phyloP scores from a whole-genome alignment of 768 basidiomycete genomes.

The Psilocybe cyanescens region DNA sequence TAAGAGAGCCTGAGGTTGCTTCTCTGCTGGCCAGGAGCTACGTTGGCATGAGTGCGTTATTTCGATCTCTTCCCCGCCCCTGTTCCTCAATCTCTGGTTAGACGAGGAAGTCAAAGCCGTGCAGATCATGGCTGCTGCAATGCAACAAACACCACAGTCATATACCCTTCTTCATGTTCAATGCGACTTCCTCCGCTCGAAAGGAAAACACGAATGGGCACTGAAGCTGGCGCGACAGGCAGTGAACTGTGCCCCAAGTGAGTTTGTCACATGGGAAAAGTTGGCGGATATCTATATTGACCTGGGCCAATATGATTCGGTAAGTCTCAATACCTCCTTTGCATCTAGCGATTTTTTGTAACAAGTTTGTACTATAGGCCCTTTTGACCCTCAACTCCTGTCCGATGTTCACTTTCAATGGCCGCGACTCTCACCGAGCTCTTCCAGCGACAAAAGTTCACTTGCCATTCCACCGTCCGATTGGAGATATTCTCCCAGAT shows the following conservation, averaged over 20 bases:
- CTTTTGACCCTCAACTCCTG: conserved; percentile 97
- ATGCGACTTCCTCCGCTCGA: conserved; percentile 89
- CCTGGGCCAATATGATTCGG: conserved; percentile 81
- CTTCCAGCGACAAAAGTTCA: conserved; percentile 82
- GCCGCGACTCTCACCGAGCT: conserved; percentile 88
- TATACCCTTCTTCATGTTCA: conserved; percentile 95
- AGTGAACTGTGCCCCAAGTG: conserved; percentile 97
- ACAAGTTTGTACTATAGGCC: conserved; percentile 42
- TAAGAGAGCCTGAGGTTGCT: conserved; percentile 88
- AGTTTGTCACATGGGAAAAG: conserved; percentile 99
- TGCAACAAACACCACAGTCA: conserved; percentile 86
- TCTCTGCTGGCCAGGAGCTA: conserved; percentile 88
- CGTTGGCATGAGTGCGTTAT: conserved; percentile 91
- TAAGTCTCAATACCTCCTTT: conserved; percentile 31
- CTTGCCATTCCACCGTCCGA: conserved; percentile 83
- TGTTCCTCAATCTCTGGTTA: conserved; percentile 31
- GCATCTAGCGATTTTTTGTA: not conserved
- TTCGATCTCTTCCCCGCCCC: not conserved
- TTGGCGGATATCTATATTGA: conserved; percentile 95
- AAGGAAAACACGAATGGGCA: conserved; percentile 87
- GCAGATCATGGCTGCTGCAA: conserved; percentile 86
- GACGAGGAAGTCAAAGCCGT: conserved; percentile 99
- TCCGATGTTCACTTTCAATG: conserved; percentile 99
- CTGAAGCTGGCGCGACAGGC: conserved; percentile 91
- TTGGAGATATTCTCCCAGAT: conserved; percentile 90